phyloP scores from a whole-genome alignment of 1,284 basidiomycete species.

The Amylostereum chailletii region DNA sequence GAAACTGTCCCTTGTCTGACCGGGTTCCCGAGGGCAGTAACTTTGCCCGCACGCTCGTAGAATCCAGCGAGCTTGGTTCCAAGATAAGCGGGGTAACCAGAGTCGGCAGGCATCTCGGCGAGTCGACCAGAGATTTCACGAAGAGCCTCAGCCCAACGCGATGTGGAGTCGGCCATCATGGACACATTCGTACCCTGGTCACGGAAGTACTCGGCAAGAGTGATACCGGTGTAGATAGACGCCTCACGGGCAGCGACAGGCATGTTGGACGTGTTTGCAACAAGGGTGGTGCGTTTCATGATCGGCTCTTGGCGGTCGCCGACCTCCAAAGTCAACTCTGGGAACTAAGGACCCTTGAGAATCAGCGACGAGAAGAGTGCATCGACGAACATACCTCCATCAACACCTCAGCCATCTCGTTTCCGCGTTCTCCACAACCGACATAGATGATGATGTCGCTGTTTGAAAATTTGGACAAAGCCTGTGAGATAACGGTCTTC shows the following conservation, averaged over 20 bases:
- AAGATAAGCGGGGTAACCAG: conserved; percentile 97
- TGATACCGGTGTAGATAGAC: conserved; percentile 99
- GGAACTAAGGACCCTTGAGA: conserved; percentile 61
- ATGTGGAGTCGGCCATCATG: conserved; percentile 99
- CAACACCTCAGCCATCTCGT: conserved; percentile 98
- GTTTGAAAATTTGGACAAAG: conserved; percentile 98
- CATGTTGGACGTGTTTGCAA: conserved; percentile 99
- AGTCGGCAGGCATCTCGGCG: conserved; percentile 99
- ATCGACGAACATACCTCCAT: conserved; percentile 61
- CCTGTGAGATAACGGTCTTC: conserved; percentile 96
- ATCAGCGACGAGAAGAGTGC: conserved; percentile 2
- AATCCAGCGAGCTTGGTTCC: conserved; percentile 94
- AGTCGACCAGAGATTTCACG: conserved; percentile 99
- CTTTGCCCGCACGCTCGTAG: conserved; percentile 99
- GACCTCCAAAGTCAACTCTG: conserved; percentile 86
- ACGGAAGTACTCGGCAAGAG: conserved; percentile 98
- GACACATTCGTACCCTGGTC: conserved; percentile 97
- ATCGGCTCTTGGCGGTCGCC: conserved; percentile 95
- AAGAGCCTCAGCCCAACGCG: conserved; percentile 98
- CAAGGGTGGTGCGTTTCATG: conserved; percentile 99
- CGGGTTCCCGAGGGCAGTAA: conserved; percentile 87
- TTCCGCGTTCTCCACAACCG: conserved; percentile 91
- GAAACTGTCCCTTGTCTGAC: conserved; percentile 88
- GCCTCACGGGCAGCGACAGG: conserved; percentile 99
- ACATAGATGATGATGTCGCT: conserved; percentile 99